A percentile compares a stretch with the other conserved stretches of the same genome.
These are phyloP conservation scores for Cryptosporidium sp. DNA, from an alignment of 169 alveolate genomes.

Conservation along the genomic window DNA sequence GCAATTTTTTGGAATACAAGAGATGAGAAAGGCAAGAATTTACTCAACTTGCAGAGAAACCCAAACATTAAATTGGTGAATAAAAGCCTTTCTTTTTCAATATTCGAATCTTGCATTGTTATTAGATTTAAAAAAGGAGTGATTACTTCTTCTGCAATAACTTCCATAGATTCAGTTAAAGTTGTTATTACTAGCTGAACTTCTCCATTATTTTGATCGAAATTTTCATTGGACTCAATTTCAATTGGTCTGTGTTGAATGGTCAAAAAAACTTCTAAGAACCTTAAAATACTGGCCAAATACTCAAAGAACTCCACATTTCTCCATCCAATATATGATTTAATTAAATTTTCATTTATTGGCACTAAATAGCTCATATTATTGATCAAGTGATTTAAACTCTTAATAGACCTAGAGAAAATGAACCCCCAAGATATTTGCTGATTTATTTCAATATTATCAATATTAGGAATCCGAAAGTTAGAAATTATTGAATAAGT, in stretches of 20 bases:
- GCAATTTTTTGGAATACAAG: constrained; percentile 13
- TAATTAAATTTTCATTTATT: not conserved
- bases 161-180: constrained; percentile 9
- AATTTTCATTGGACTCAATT: not conserved
- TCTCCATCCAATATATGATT: constrained; percentile 37
- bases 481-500: constrained; percentile 31
- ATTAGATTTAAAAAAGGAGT: constrained; percentile 5
- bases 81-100: constrained; percentile 1
- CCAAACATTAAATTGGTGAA: constrained; percentile 18
- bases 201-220: not conserved
- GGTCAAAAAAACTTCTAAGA: constrained; percentile 9
- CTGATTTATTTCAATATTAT: not conserved
- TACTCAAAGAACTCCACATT: constrained; percentile 6
- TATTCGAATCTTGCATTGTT: not conserved
- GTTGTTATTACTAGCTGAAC: constrained; percentile 21
- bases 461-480: constrained; percentile 12
- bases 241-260: constrained; percentile 43
- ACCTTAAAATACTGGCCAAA: constrained; percentile 25
- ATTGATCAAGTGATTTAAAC: not conserved
- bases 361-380: not conserved
- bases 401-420: constrained; percentile 8
- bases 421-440: constrained; percentile 38
- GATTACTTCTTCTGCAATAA: constrained; percentile 16
- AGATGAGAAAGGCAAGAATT: constrained; percentile 31
- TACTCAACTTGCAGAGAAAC: constrained; percentile 17